Percentiles rank a stretch among this genome's conserved stretches.
phyloP scores from a whole-genome alignment of 331 rosid species.

The Stylosanthes scabra region DNA sequence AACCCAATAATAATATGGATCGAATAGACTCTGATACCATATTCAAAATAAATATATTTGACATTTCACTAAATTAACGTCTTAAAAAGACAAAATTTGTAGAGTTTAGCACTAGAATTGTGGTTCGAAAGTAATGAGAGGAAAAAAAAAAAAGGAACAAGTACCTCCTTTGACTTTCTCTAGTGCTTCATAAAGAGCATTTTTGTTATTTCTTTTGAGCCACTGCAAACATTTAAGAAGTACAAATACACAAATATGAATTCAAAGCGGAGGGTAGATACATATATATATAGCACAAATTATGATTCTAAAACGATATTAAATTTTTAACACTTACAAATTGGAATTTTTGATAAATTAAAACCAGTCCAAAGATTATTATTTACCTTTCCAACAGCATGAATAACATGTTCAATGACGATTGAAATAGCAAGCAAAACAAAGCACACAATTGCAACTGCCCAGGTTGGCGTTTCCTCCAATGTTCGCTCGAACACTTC shows the following conservation, averaged over 20 bases:
- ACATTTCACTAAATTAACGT: too few species aligned
- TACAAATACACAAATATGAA: not conserved
- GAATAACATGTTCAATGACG: constrained; percentile 66
- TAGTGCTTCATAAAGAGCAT: constrained; percentile 77
- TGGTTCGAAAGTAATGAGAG: not conserved
- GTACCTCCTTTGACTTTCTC: constrained; percentile 89
- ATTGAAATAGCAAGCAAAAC: constrained; percentile 71
- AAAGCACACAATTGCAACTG: constrained; percentile 84
- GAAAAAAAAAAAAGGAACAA: not conserved
- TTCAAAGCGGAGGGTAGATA: not conserved
- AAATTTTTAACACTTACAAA: not conserved
- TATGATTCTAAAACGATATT: not conserved
- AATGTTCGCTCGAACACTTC: constrained; percentile 59
- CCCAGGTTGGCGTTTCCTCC: constrained; percentile 90
- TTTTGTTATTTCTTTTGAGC: constrained; percentile 56
- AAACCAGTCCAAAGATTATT: not conserved
- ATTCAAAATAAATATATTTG: too few species aligned
- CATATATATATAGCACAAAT: too few species aligned
- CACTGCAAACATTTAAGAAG: constrained; percentile 53
- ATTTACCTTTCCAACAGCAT: constrained; percentile 61
- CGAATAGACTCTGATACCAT: too few species aligned
- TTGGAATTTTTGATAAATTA: not conserved
- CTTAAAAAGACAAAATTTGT: too few species aligned
- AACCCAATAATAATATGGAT: too few species aligned
- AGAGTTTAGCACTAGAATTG: not conserved